Percentiles rank a stretch among this genome's conserved stretches.
Evolutionary conservation across 371 early-diverging fungal genomes (phyloP).

Genomic region (Mucor saturninus): DNA sequence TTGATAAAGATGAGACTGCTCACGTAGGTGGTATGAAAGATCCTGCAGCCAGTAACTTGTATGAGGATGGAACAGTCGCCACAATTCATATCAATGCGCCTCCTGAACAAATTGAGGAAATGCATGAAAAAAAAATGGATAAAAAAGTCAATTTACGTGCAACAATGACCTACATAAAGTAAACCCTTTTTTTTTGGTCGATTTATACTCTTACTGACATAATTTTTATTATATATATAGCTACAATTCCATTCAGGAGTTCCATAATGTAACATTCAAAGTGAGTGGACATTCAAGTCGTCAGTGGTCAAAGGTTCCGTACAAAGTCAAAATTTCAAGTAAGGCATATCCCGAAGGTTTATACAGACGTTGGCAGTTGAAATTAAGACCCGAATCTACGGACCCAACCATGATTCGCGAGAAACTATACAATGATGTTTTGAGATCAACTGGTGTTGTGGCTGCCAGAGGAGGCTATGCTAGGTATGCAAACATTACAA

Average conservation of each 20-base stretch:
- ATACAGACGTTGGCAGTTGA: slow-evolving; percentile 3
- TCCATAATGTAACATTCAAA: slow-evolving; percentile 1
- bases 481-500: background rate
- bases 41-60: background rate
- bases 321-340: background rate
- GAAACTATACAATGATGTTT: background rate
- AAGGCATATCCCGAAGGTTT: background rate
- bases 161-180: slow-evolving; percentile 3
- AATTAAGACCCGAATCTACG: background rate
- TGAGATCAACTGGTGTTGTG: background rate
- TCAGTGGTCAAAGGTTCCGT: slow-evolving; percentile 1
- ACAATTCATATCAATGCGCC: slow-evolving; percentile 1
- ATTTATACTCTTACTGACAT: background rate
- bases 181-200: background rate
- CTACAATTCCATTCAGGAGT: slow-evolving; percentile 2
- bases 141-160: background rate
- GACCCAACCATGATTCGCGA: slow-evolving; percentile 1
- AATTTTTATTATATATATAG: background rate
- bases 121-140: background rate
- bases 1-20: background rate
- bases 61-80: background rate
- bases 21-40: background rate
- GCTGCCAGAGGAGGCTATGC: slow-evolving; percentile 4
- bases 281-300: slow-evolving; percentile 7
- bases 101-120: background rate